A percentile compares a stretch with the other conserved stretches of the same genome.
Evolutionary conservation across 805 yeast genomes (phyloP).

Genomic region (Ogataea paraovalis): DNA sequence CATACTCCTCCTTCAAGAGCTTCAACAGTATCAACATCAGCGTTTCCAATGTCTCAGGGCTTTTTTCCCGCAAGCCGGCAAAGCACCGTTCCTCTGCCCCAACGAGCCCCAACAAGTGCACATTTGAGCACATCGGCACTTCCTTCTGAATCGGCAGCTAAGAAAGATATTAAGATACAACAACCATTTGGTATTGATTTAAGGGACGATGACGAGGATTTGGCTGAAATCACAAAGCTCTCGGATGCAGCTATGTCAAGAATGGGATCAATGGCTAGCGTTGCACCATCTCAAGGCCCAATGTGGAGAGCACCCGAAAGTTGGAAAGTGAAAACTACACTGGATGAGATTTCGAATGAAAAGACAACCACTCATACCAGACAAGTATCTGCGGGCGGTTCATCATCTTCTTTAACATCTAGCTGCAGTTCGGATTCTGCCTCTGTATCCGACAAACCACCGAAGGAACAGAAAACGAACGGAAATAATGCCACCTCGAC

Average conservation of each 20-base stretch:
- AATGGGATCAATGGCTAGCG: slow-evolving; percentile 21
- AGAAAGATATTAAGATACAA: neutral
- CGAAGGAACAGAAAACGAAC: neutral
- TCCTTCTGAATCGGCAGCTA: neutral
- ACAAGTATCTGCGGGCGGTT: slow-evolving; percentile 17
- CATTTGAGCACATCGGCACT: neutral
- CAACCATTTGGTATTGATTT: slow-evolving; percentile 21
- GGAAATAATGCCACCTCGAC: neutral
- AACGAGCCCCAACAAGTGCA: neutral
- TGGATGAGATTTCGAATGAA: slow-evolving; percentile 7
- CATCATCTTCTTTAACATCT: slow-evolving; percentile 12
- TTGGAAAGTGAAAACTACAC: slow-evolving; percentile 49
- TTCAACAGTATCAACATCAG: neutral
- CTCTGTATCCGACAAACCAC: neutral
- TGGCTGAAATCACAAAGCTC: slow-evolving; percentile 17
- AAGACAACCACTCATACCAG: slow-evolving; percentile 2
- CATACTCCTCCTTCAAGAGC: neutral
- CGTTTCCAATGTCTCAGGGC: neutral
- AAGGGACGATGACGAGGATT: slow-evolving; percentile 21
- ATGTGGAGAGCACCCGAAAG: slow-evolving; percentile 57
- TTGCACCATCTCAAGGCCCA: slow-evolving; percentile 10
- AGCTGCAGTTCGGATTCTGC: slow-evolving; percentile 4
- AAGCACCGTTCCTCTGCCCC: slow-evolving; percentile 5
- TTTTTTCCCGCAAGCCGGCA: neutral
- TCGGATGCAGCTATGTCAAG: slow-evolving; percentile 19